Evolutionary conservation across 1,284 basidiomycete genomes (phyloP), one percentile per base, ranked within the genome.

Genomic region (Porodaedalea pini): DNA sequence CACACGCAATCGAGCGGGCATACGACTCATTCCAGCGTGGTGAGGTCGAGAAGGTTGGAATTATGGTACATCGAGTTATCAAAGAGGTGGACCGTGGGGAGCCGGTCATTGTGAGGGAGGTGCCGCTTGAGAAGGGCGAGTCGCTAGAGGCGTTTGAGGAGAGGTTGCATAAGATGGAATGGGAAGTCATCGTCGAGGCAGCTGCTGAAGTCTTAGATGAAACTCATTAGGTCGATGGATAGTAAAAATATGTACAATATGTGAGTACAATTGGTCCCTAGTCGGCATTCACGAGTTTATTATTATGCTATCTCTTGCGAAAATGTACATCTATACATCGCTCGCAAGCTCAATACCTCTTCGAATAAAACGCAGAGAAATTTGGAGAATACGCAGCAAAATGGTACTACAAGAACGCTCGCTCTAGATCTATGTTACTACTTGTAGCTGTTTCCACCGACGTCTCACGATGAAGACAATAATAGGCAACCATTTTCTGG

Each of bases 61-160:
- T 85, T 2, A 99, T 99, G 96, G 88, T 98, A 0, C 96, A 99
- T 73, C 82, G 88, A 34, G 96, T 98, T 13, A 87, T 98, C 31
- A 88, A 87, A 60, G 92, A 96, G 68, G 94, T 99, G 10, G 97
- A 99, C 72, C 82, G 87, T 4, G 97, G 96, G 1, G 85, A 90
- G 67, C 94, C 96, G 0, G 68, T 99, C 37, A 70, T 98, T 27
- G 88, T 95, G 45, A 76, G 82, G 58, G 83, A 93, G 67, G 83
- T 99, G 10, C 80, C 82, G 61, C 86, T 97, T 57, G 72, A 75
- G 62, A 74, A 86, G 67, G 90, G 81, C 10, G 94, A 98, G 64
- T 73, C 81, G 4, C 70, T 90, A 57, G 88, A 89, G 61, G 78
- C 76, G 43, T 88, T 96, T 62, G 92, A 94, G 68, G 78, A 78